Conservation (phyloP, 2,329 filamentous ascomycete genomes). For the Pyricularia grisea region DNA sequence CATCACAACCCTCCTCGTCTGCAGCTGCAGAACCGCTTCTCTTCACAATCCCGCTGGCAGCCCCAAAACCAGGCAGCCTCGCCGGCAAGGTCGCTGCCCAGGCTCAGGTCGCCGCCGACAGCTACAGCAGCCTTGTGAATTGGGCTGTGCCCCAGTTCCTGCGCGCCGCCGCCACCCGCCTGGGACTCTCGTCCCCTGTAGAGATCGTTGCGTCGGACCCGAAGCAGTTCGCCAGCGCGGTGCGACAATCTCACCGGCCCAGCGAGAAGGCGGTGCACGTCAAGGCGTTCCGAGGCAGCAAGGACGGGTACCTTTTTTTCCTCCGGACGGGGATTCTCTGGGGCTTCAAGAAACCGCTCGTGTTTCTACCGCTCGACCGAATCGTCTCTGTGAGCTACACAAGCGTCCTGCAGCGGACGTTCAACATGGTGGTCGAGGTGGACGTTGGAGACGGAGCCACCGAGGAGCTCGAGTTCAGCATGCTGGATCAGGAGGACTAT, state of each 20-base stretch:
- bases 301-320: constrained; percentile 61
- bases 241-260: constrained; percentile 48
- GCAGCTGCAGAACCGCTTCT: constrained; percentile 45
- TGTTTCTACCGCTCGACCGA: constrained; percentile 52
- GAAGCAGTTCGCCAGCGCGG: constrained; percentile 45
- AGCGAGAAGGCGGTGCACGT: constrained; percentile 57
- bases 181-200: constrained; percentile 23
- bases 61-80: constrained; percentile 52
- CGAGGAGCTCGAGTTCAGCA: constrained; percentile 57
- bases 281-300: constrained; percentile 56
- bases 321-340: constrained; percentile 57
- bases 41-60: constrained; percentile 50
- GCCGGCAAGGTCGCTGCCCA: constrained; percentile 36
- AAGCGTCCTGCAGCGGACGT: constrained; percentile 57
- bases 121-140: constrained; percentile 48
- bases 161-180: constrained; percentile 14
- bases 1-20: background rate
- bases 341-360: constrained; percentile 61
- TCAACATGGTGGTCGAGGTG: constrained; percentile 57
- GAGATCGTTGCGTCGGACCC: constrained; percentile 44
- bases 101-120: constrained; percentile 47
- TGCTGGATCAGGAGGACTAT: constrained; percentile 63
- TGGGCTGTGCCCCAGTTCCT: constrained; percentile 49
- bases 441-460: constrained; percentile 38
- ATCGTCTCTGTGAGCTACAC: constrained; percentile 59